phyloP scores from a whole-genome alignment of 495 filamentous ascomycete genomes.

The Trichocladium uniseriatum region DNA sequence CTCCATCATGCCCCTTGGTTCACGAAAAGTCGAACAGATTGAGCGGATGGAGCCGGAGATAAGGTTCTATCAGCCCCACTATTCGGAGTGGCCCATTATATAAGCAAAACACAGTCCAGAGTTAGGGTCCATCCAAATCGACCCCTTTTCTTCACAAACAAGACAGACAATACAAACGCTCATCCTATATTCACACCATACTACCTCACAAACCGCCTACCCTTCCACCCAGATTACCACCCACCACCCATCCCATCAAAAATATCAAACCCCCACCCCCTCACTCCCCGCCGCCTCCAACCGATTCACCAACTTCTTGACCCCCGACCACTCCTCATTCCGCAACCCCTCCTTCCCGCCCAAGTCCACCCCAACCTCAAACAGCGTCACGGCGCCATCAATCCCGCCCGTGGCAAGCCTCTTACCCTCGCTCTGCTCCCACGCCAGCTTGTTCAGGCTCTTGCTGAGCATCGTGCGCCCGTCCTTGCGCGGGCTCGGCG shows the following conservation, averaged over 20 bases:
- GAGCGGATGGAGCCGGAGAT: background rate
- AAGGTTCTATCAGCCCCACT: too few species aligned
- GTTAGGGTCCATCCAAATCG: background rate
- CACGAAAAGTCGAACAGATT: too few species aligned
- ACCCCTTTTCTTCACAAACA: too few species aligned
- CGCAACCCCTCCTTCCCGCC: conserved; percentile 69
- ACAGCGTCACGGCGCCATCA: conserved; percentile 81
- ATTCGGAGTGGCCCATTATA: too few species aligned
- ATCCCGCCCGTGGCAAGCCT: conserved; percentile 80
- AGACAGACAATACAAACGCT: background rate
- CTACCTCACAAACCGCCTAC: background rate
- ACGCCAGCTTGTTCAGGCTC: conserved; percentile 85
- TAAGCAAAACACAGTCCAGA: background rate
- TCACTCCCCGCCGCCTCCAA: conserved; percentile 42
- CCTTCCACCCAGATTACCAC: background rate
- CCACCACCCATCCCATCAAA: background rate
- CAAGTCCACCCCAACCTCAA: conserved; percentile 82
- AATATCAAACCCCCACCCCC: conserved; percentile 18
- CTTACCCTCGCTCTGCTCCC: conserved; percentile 84
- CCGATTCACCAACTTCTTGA: conserved; percentile 75
- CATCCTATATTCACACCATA: background rate
- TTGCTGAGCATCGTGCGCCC: conserved; percentile 54
- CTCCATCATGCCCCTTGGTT: background rate
- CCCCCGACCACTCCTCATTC: conserved; percentile 80
- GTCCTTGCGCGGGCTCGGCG: conserved; percentile 53